These are phyloP conservation scores for Phialophora expanda DNA, from an alignment of 2,329 filamentous ascomycete genomes.

Conservation along the genomic window DNA sequence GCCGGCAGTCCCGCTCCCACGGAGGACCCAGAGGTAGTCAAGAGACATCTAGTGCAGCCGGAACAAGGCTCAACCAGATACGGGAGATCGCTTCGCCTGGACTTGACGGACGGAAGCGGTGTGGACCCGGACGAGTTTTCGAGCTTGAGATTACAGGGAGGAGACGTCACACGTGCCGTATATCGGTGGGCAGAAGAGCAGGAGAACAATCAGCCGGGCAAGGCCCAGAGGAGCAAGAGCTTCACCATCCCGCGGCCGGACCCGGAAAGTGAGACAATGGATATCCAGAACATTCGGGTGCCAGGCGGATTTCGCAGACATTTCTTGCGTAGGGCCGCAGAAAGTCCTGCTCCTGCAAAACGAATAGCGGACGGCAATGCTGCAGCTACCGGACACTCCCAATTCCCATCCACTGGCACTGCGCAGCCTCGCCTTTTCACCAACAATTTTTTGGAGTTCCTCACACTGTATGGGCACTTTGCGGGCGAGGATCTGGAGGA, in stretches of 20 bases:
- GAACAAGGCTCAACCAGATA: constrained; percentile 49
- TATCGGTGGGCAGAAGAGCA: constrained; percentile 96
- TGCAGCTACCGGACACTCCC: constrained; percentile 46
- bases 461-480: constrained; percentile 95
- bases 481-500: constrained; percentile 96
- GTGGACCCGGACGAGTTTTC: constrained; percentile 82
- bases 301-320: constrained; percentile 93
- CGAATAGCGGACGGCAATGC: constrained; percentile 39
- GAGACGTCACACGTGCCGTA: constrained; percentile 91
- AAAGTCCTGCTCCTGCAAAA: constrained; percentile 61
- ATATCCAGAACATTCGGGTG: constrained; percentile 89
- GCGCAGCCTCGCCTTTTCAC: constrained; percentile 72
- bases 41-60: constrained; percentile 83
- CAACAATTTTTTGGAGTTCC: constrained; percentile 91
- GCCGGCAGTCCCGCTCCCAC: constrained; percentile 62
- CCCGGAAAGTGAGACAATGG: constrained; percentile 77
- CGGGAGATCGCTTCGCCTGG: constrained; percentile 44
- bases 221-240: constrained; percentile 79
- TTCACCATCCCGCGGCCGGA: constrained; percentile 78
- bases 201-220: constrained; percentile 64
- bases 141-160: constrained; percentile 88
- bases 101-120: constrained; percentile 43
- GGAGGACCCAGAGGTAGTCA: constrained; percentile 90
- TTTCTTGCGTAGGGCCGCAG: constrained; percentile 77
- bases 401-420: constrained; percentile 45